Evolutionary conservation across 495 filamentous ascomycete genomes (phyloP).

Genomic region (Cryomyces minteri): DNA sequence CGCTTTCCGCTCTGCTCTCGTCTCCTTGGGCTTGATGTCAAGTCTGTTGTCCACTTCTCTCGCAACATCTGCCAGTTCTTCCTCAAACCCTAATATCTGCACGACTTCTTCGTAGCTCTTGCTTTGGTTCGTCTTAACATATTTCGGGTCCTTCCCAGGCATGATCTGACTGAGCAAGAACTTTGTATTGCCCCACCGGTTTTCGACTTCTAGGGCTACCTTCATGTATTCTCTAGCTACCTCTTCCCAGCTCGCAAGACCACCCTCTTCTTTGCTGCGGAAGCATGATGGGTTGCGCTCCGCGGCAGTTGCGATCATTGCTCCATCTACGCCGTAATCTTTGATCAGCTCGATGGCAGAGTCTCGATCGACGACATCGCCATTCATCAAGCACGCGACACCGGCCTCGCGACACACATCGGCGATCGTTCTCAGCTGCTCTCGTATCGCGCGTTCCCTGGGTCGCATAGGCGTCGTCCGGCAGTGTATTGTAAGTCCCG

Average conservation of each 20-base stretch:
- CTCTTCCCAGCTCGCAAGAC: conserved; percentile 49
- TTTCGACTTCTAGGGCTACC: conserved; percentile 54
- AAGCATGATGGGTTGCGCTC: conserved; percentile 82
- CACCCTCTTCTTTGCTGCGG: conserved; percentile 41
- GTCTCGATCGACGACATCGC: conserved; percentile 58
- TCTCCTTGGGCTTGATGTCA: conserved; percentile 32
- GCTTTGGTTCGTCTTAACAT: conserved; percentile 30
- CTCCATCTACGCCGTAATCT: conserved; percentile 73
- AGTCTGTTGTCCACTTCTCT: conserved; percentile 43
- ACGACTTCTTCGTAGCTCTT: conserved; percentile 51
- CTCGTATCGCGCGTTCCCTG: conserved; percentile 67
- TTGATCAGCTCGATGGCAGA: conserved; percentile 46
- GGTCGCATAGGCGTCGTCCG: conserved; percentile 93
- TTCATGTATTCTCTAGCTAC: conserved; percentile 57
- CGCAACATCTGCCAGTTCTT: conserved; percentile 36
- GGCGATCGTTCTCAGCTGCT: conserved; percentile 65
- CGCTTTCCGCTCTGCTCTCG: conserved; percentile 33
- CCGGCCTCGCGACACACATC: conserved; percentile 60
- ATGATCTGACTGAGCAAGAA: conserved; percentile 71
- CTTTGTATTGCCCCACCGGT: conserved; percentile 82
- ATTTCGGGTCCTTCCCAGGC: conserved; percentile 51
- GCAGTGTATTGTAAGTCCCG: conserved; percentile 82
- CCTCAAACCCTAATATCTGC: conserved; percentile 38
- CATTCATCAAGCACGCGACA: conserved; percentile 87
- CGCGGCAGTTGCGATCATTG: conserved; percentile 89